Evolutionary conservation across 163 green algal species (phyloP), one percentile per base, ranked within the genome.

Genomic region (Scenedesmus sp.): DNA sequence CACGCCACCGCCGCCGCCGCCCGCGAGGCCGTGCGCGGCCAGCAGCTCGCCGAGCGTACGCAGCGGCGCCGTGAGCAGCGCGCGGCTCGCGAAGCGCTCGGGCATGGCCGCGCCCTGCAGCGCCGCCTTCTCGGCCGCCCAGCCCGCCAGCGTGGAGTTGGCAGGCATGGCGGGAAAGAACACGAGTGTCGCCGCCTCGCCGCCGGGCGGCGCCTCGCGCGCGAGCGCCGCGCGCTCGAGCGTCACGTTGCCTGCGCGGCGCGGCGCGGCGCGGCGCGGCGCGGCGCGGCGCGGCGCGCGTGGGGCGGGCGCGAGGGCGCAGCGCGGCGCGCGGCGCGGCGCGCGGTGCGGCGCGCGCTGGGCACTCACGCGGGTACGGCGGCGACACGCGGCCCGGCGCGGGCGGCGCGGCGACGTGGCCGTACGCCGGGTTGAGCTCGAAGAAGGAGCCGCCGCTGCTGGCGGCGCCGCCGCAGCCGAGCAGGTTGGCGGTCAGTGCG

Each of bases 111-210:
- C 60, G 44, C 33, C 11, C 24, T 47, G 60, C 29, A 69, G 60
- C 60, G 44, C 33, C 3, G 44, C 17, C 31, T 69, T 66, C 24
- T 66, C n/a, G 20, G 7, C 60, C 1, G 60, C 39, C 10, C 39
- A 6, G 39, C 29, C 13, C 48, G 9, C 4, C n/a, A 69, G 47
- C n/a, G 60, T 69, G 29, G 29, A 18, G 29, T 69, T 69, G 28
- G 33, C 47, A 6, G 60, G 60, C 60, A 44, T 69, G 31, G 29
- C 0, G 29, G 60, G 60, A 31, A 34, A 69, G 60, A 53, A 69
- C 0, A n/a, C n/a, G n/a, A n/a, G n/a, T n/a, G n/a, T n/a, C n/a
- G 60, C 48, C 6, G 48, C 47, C 33, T 22, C 4, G n/a, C 6
- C 9, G 13, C 24, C 7, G 28, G 29, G 29, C 7, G 60, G 28